Evolutionary conservation across 139 green algal genomes (phyloP), one percentile per base, ranked within the genome.

Genomic region (Coelastrella sp.): DNA sequence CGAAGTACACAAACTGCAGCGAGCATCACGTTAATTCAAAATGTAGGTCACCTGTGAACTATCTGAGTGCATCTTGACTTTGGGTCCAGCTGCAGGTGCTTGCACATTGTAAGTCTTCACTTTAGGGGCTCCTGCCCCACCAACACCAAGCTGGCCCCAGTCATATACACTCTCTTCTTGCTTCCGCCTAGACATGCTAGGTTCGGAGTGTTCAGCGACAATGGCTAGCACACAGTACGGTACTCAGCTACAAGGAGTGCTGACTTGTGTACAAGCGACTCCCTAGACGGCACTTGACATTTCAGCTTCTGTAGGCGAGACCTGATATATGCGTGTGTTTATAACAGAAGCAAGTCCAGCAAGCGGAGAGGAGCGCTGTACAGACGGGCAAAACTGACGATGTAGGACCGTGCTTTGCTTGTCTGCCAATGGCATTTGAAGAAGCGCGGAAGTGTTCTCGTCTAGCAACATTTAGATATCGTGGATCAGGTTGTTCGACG

Each of bases 11-110:
- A 47, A 47, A 47, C 32, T 47, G 32, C 32, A 47, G 32, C 32
- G 32, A 47, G 32, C 32, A 47, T 47, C 32, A 47, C 13, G 13
- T 14, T 14, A 71, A 14, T 7, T 71, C 64, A 64, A 11, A 16
- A 68, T 22, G 32, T 4, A 73, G 14, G 59, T 32, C 58, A 94
- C 93, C 92, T 95, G 93, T 7, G 93, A 93, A 90, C 93, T 95
- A 90, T 95, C 88, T 3, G 85, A 88, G 76, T 95, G 93, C 91
- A 94, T 94, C 81, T 87, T 90, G 71, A 87, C 73, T 74, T 93
- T 93, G 13, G 83, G 83, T 2, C 54, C 17, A 23, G 87, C 66
- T 20, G 85, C 75, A 6, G 77, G 76, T 16, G 85, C 82, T 16
- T 68, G 54, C 3, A 89, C 84, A 32, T 75, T 64, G 61, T 87